Evolutionary conservation across 1,139 yeast species (phyloP).

Genomic region (Geotrichum reessii): DNA sequence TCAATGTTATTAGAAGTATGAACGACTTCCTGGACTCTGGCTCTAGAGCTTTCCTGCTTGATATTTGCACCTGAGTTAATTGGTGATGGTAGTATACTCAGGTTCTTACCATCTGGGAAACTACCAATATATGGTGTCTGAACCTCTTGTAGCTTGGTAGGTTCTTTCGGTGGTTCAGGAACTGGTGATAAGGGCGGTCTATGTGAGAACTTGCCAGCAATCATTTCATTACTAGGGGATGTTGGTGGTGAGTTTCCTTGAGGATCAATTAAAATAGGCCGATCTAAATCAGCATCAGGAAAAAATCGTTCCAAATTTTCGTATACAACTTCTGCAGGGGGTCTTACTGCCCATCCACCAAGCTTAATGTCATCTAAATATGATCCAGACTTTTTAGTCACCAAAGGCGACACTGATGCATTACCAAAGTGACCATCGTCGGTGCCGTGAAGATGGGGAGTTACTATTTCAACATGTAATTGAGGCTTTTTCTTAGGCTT

Average conservation of each 20-base stretch:
- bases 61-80: not conserved
- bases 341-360: conserved; percentile 58
- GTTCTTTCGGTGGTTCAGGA: conserved; percentile 23
- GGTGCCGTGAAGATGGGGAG: conserved; percentile 15
- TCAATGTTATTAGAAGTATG: not conserved
- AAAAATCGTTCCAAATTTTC: conserved; percentile 87
- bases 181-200: conserved; percentile 27
- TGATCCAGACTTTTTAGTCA: not conserved
- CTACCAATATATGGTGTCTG: not conserved
- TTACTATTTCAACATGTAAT: conserved; percentile 23
- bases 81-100: conserved; percentile 2
- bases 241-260: conserved; percentile 48
- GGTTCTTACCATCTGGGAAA: conserved; percentile 4
- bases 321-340: conserved; percentile 90
- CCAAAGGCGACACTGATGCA: not conserved
- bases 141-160: not conserved
- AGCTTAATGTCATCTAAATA: conserved; percentile 11
- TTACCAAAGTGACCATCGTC: not conserved
- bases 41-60: not conserved
- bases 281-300: conserved; percentile 88
- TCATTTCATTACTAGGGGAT: conserved; percentile 40
- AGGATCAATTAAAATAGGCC: conserved; percentile 76
- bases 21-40: not conserved
- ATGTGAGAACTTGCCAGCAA: conserved; percentile 9
- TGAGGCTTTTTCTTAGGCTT: conserved; percentile 20